Evolutionary conservation across 2,329 filamentous ascomycete genomes (phyloP).

Genomic region (Claviceps lovelessii): DNA sequence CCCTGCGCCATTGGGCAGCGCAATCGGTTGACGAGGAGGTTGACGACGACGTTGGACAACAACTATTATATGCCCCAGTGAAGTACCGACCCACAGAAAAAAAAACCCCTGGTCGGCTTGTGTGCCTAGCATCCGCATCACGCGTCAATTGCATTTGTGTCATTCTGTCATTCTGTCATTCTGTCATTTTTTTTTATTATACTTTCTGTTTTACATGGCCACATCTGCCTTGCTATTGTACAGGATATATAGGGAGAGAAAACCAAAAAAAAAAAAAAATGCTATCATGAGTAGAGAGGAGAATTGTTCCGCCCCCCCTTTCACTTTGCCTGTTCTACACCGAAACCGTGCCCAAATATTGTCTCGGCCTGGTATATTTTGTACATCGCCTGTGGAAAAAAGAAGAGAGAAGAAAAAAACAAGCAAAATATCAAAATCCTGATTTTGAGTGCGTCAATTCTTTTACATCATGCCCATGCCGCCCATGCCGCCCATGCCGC

Average conservation of each 20-base stretch:
- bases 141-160: not conserved
- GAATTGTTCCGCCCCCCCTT: conserved; percentile 16
- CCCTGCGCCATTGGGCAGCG: not conserved
- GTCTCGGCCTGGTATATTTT: conserved; percentile 10
- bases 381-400: conserved; percentile 12
- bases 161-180: not conserved
- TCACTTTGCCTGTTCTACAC: conserved; percentile 15
- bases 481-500: conserved; percentile 9
- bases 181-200: conserved; percentile 8
- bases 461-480: conserved; percentile 44
- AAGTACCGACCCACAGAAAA: not conserved
- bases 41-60: not conserved
- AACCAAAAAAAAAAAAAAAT: conserved; percentile 14
- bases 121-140: not conserved
- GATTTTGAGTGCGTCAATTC: conserved; percentile 11
- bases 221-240: conserved; percentile 18
- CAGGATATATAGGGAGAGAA: conserved; percentile 17
- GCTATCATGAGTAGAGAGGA: conserved; percentile 17
- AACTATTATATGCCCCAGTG: not conserved
- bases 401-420: not conserved
- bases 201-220: conserved; percentile 14
- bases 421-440: not conserved
- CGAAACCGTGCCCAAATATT: conserved; percentile 28
- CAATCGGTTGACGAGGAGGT: conserved; percentile 2
- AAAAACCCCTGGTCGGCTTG: not conserved